Evolutionary conservation across 208 protist genomes (phyloP).

Genomic region (Trypanosoma conorhini): DNA sequence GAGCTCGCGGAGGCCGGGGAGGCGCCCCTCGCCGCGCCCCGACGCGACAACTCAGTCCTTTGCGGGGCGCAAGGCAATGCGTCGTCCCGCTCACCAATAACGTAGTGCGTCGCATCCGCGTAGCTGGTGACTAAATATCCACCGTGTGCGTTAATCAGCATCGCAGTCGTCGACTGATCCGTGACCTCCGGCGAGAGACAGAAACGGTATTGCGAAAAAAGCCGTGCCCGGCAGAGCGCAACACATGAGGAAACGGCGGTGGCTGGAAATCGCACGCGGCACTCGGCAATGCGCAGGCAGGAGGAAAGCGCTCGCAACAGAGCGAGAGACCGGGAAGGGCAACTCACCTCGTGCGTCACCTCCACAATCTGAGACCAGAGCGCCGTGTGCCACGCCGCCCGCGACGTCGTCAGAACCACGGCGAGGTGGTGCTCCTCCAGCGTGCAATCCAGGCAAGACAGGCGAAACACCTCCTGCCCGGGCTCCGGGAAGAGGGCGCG

Average conservation of each 20-base stretch:
- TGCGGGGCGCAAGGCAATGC: background rate
- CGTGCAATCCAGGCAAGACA: slow-evolving; percentile 42
- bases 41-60: background rate
- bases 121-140: slow-evolving; percentile 38
- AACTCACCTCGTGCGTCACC: slow-evolving; percentile 38
- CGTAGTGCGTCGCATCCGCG: slow-evolving; percentile 65
- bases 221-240: slow-evolving; percentile 35
- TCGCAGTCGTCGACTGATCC: slow-evolving; percentile 27
- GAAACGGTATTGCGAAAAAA: slow-evolving; percentile 72
- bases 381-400: slow-evolving; percentile 38
- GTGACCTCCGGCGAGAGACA: slow-evolving; percentile 26
- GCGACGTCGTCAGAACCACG: slow-evolving; percentile 48
- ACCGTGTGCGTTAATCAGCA: slow-evolving; percentile 50
- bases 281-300: slow-evolving; percentile 64
- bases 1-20: slow-evolving; percentile 1
- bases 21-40: background rate
- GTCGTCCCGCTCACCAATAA: slow-evolving; percentile 16
- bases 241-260: slow-evolving; percentile 50
- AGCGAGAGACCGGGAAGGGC: slow-evolving; percentile 39
- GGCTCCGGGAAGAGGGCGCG: slow-evolving; percentile 39
- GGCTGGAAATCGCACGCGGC: slow-evolving; percentile 64
- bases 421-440: slow-evolving; percentile 32
- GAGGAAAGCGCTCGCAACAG: slow-evolving; percentile 65
- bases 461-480: slow-evolving; percentile 27
- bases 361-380: slow-evolving; percentile 47